These are phyloP conservation scores for Chloropicon primus DNA, from an alignment of 139 green algal species.

Conservation along the genomic window DNA sequence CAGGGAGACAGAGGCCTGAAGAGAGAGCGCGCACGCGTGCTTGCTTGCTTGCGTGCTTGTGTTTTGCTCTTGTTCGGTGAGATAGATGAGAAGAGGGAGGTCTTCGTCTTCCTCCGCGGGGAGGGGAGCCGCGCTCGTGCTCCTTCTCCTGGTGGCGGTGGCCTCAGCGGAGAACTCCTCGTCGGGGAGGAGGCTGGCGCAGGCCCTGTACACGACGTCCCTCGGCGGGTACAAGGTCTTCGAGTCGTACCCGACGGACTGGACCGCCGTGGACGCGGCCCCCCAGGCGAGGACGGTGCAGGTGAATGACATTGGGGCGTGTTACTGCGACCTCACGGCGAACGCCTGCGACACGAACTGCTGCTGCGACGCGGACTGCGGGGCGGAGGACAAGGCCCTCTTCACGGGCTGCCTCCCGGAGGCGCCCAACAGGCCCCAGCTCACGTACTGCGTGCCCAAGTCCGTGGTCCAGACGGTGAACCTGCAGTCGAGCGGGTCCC, in stretches of 20 bases:
- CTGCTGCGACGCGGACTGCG: background rate
- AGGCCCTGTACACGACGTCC: background rate
- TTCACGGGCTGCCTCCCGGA: background rate
- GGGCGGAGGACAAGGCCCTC: background rate
- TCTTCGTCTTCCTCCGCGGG: too few relatives aligned
- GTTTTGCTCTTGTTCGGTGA: too few relatives aligned
- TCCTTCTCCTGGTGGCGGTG: too few relatives aligned
- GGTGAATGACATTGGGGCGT: background rate
- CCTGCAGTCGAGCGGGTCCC: background rate
- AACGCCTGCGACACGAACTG: background rate
- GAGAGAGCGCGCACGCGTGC: too few relatives aligned
- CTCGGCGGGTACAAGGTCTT: background rate
- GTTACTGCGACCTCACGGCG: background rate
- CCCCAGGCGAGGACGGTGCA: background rate
- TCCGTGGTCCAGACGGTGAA: background rate
- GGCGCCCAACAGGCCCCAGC: background rate
- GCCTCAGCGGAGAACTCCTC: too few relatives aligned
- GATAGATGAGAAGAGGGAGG: too few relatives aligned
- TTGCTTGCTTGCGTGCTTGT: too few relatives aligned
- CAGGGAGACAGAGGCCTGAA: too few relatives aligned
- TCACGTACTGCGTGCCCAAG: background rate
- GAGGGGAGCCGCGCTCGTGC: too few relatives aligned
- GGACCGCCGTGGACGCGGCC: background rate
- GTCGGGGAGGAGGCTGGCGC: background rate
- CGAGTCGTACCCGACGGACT: background rate